phyloP scores from a whole-genome alignment of 108 stramenopile species.

The Mediolabrus comicus region DNA sequence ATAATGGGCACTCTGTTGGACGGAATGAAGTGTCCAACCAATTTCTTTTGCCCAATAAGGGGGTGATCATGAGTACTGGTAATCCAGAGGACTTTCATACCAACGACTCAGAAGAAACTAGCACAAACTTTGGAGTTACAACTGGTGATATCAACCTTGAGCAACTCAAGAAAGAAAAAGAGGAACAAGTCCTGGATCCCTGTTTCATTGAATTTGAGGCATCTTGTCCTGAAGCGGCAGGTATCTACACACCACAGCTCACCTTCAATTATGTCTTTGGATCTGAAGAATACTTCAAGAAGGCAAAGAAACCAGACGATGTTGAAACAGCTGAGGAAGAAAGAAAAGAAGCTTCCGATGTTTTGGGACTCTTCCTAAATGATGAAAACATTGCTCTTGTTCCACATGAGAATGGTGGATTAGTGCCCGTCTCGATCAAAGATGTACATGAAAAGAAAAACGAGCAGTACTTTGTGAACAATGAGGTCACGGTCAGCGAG shows the following conservation, averaged over 20 bases:
- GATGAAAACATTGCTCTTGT: constrained; percentile 1
- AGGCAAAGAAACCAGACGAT: not conserved
- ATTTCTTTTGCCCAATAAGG: constrained; percentile 21
- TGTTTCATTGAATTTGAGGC: constrained; percentile 33
- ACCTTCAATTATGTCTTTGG: constrained; percentile 45
- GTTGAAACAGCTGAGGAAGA: not conserved
- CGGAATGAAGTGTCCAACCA: not conserved
- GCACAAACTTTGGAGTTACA: constrained; percentile 4
- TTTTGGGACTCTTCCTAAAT: constrained; percentile 3
- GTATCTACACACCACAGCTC: constrained; percentile 23
- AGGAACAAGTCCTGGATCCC: constrained; percentile 1
- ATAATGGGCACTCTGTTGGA: constrained; percentile 22
- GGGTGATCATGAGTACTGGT: constrained; percentile 22
- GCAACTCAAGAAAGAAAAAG: not conserved
- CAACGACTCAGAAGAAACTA: constrained; percentile 22
- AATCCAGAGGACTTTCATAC: constrained; percentile 23
- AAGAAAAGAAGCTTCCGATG: too few species aligned
- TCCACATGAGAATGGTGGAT: not conserved
- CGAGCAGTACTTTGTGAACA: not conserved
- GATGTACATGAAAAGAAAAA: not conserved
- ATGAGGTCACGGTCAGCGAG: not conserved
- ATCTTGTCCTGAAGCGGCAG: constrained; percentile 11
- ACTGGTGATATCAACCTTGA: constrained; percentile 25
- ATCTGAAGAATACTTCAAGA: constrained; percentile 33
- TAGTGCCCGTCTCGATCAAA: not conserved